Percentiles rank a stretch among this genome's conserved stretches.
Evolutionary conservation across 2,329 filamentous ascomycete species (phyloP).

Genomic region (Epichloe gansuensis): DNA sequence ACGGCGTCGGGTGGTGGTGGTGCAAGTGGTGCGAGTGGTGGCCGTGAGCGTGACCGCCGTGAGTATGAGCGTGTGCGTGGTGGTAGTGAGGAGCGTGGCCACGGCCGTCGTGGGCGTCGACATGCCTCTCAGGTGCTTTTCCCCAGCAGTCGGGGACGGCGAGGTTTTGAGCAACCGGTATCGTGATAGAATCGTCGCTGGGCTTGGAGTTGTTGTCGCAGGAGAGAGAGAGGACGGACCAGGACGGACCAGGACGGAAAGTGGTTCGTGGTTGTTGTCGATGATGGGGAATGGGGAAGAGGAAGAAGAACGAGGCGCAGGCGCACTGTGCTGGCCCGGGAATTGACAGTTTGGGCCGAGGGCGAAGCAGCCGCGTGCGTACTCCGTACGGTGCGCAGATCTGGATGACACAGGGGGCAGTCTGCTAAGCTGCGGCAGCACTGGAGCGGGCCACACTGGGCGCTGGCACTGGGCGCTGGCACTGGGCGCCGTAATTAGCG

Average conservation of each 20-base stretch:
- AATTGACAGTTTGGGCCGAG: no score
- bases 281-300: background rate
- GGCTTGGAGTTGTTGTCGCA: background rate
- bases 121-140: conserved; percentile 34
- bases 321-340: no score
- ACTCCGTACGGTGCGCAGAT: no score
- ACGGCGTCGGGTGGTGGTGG: conserved; percentile 4
- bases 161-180: background rate
- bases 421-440: no score
- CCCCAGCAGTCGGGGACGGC: conserved; percentile 2
- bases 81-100: conserved; percentile 58
- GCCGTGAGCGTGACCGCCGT: background rate
- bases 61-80: conserved; percentile 21
- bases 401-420: no score
- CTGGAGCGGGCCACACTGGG: no score
- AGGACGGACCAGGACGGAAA: background rate
- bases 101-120: conserved; percentile 72
- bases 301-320: background rate
- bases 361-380: no score
- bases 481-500: no score
- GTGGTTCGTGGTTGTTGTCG: background rate
- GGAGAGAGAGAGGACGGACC: background rate
- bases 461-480: no score
- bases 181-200: background rate
- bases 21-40: conserved; percentile 4